These are phyloP conservation scores for Aspergillus sp. DNA, from an alignment of 2,329 filamentous ascomycete genomes.

Conservation along the genomic window DNA sequence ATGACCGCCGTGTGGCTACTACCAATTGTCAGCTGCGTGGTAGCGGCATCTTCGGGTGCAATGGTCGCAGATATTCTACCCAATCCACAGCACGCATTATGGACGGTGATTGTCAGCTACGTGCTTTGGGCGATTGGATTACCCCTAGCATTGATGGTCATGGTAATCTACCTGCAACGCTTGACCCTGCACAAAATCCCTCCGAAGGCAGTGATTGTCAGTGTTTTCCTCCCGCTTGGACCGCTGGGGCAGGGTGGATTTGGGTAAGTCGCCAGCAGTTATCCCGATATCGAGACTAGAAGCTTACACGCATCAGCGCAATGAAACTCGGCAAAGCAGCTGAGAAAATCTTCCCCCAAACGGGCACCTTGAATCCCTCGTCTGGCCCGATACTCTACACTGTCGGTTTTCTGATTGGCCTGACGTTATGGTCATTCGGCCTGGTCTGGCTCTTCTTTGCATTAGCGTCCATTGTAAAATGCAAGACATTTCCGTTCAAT, in stretches of 20 bases:
- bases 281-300: background rate
- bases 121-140: conserved; percentile 71
- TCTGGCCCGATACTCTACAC: conserved; percentile 41
- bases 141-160: conserved; percentile 64
- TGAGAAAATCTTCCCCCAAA: conserved; percentile 39
- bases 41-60: conserved; percentile 67
- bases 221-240: conserved; percentile 69
- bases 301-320: conserved; percentile 34
- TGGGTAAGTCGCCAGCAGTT: conserved; percentile 36
- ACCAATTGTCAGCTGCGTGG: conserved; percentile 69
- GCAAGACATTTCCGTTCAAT: conserved; percentile 59
- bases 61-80: conserved; percentile 65
- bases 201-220: conserved; percentile 69
- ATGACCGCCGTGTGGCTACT: conserved; percentile 71
- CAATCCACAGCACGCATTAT: conserved; percentile 60
- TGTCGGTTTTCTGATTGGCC: conserved; percentile 41
- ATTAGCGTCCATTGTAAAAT: conserved; percentile 38
- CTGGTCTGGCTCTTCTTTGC: conserved; percentile 48
- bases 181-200: conserved; percentile 71
- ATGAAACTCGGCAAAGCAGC: conserved; percentile 58
- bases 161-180: conserved; percentile 72
- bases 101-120: conserved; percentile 69
- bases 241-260: conserved; percentile 70
- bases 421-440: conserved; percentile 47
- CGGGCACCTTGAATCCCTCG: conserved; percentile 33